Evolutionary conservation across 1,284 basidiomycete genomes (phyloP).

Genomic region (Ganoderma meredithae): DNA sequence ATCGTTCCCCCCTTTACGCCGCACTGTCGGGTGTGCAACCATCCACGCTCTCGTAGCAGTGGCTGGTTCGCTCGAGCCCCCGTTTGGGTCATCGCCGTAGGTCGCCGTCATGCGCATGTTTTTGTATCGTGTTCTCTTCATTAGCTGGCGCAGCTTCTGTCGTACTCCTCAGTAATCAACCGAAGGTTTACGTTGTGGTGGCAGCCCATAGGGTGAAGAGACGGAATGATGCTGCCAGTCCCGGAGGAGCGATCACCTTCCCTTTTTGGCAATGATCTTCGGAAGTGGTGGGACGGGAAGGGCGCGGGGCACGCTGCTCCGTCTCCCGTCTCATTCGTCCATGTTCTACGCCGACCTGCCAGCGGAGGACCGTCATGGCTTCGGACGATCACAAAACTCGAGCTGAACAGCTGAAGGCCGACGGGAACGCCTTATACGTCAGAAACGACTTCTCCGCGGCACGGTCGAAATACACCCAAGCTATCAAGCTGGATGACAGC

Average conservation of each 20-base stretch:
- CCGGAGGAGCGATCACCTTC: conserved; percentile 11
- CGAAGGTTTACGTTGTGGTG: neutral
- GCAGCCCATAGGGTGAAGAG: neutral
- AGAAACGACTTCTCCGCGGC: conserved; percentile 41
- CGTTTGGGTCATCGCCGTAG: conserved; percentile 17
- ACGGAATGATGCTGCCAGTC: neutral
- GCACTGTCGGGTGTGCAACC: conserved; percentile 2
- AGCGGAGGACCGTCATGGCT: conserved; percentile 21
- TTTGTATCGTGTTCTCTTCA: conserved; percentile 13
- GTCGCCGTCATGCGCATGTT: conserved; percentile 16
- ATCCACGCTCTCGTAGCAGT: conserved; percentile 18
- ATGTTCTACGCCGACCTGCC: neutral
- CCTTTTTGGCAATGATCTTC: conserved; percentile 13
- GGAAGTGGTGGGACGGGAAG: neutral
- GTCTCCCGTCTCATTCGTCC: neutral
- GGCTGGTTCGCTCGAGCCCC: conserved; percentile 17
- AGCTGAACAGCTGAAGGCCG: conserved; percentile 41
- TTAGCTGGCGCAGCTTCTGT: conserved; percentile 11
- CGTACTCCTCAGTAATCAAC: conserved; percentile 7
- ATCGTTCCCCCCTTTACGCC: conserved; percentile 28
- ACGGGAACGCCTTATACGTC: conserved; percentile 44
- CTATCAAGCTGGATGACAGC: conserved; percentile 39
- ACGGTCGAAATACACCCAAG: conserved; percentile 43
- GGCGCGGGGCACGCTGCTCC: neutral
- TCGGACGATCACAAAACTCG: conserved; percentile 24